A percentile compares a stretch with the other conserved stretches of the same genome.
Evolutionary conservation across 495 filamentous ascomycete genomes (phyloP).

Genomic region (Apiosordaria backusii): DNA sequence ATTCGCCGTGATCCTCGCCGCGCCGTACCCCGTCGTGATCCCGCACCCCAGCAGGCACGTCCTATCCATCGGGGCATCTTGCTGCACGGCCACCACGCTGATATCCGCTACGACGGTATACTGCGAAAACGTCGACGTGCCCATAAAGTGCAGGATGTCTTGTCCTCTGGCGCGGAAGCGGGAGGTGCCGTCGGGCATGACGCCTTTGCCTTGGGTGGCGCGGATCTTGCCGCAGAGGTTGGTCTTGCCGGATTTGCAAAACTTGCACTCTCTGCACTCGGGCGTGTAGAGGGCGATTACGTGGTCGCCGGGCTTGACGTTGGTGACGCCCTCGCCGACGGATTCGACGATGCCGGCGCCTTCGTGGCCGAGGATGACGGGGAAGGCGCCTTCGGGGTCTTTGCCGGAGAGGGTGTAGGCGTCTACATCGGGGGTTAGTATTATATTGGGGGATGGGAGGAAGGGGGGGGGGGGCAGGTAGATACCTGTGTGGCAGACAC

Average conservation of each 20-base stretch:
- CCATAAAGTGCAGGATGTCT: slow-evolving; percentile 97
- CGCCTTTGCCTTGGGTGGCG: slow-evolving; percentile 89
- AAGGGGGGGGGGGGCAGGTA: background rate
- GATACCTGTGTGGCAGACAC: slow-evolving; percentile 95
- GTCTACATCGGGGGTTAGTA: slow-evolving; percentile 54
- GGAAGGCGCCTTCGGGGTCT: slow-evolving; percentile 97
- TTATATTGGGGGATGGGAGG: background rate
- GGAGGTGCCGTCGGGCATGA: slow-evolving; percentile 97
- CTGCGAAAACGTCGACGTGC: slow-evolving; percentile 96
- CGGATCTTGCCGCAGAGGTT: slow-evolving; percentile 99
- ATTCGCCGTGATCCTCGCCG: slow-evolving; percentile 85
- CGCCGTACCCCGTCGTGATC: slow-evolving; percentile 98
- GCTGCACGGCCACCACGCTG: slow-evolving; percentile 89
- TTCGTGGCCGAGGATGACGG: slow-evolving; percentile 93
- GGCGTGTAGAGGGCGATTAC: slow-evolving; percentile 97
- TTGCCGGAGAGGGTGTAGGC: slow-evolving; percentile 98
- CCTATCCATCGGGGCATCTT: slow-evolving; percentile 89
- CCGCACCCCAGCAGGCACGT: slow-evolving; percentile 95
- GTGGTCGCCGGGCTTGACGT: slow-evolving; percentile 86
- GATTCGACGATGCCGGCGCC: slow-evolving; percentile 97
- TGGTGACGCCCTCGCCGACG: slow-evolving; percentile 91
- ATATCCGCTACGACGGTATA: slow-evolving; percentile 99
- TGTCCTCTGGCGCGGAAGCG: slow-evolving; percentile 93
- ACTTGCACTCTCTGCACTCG: slow-evolving; percentile 97
- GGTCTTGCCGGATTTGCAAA: slow-evolving; percentile 98